Percentiles rank a stretch among this genome's conserved stretches.
Conservation (phyloP, 306 rosid genomes). For the Gillenia trifoliata region DNA sequence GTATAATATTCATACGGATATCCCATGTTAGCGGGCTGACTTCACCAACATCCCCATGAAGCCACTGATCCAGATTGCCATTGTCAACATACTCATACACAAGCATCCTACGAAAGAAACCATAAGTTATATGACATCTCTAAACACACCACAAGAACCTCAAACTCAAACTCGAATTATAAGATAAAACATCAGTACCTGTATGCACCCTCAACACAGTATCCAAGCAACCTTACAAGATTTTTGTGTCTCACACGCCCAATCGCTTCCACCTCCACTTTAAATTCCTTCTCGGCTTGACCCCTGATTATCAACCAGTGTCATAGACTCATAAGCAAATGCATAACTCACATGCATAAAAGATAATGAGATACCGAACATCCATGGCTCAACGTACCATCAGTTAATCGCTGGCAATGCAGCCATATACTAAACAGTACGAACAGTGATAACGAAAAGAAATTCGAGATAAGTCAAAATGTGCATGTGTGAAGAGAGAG, state of each 20-base stretch:
- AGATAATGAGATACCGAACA: constrained; percentile 5
- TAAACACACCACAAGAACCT: not conserved
- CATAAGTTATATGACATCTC: constrained; percentile 17
- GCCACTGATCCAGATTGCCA: constrained; percentile 96
- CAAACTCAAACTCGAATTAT: constrained; percentile 7
- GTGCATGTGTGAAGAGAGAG: not conserved
- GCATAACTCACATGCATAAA: constrained; percentile 6
- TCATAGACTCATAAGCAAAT: constrained; percentile 15
- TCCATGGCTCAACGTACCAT: constrained; percentile 1
- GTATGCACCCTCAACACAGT: constrained; percentile 98
- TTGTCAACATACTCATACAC: constrained; percentile 92
- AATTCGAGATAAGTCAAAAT: not conserved
- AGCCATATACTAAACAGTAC: not conserved
- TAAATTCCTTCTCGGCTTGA: constrained; percentile 96
- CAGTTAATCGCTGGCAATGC: too few relatives aligned
- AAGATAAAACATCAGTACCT: constrained; percentile 43
- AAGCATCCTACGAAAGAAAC: constrained; percentile 69
- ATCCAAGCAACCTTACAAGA: constrained; percentile 95
- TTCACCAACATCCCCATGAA: constrained; percentile 88
- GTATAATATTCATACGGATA: constrained; percentile 69
- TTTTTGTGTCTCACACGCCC: constrained; percentile 98
- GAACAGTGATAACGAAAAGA: not conserved
- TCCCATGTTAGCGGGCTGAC: constrained; percentile 93
- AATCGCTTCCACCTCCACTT: constrained; percentile 89
- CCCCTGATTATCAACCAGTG: constrained; percentile 46